phyloP scores from a whole-genome alignment of 345 rosid genomes.

The Rubroshorea leprosula region DNA sequence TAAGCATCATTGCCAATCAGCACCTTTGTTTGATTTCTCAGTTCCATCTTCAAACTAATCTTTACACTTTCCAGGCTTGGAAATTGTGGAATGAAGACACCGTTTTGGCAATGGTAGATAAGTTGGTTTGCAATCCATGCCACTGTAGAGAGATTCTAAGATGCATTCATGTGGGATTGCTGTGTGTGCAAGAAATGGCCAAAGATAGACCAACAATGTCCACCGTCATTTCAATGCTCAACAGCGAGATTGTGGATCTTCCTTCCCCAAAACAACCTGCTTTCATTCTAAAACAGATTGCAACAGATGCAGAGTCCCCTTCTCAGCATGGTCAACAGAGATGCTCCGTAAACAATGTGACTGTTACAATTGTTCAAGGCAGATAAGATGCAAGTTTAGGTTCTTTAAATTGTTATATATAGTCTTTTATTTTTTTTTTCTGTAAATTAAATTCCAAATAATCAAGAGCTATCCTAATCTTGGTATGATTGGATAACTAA shows the following conservation, averaged over 20 bases:
- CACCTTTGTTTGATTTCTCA: not conserved
- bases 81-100: slow-evolving; percentile 34
- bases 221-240: slow-evolving; percentile 20
- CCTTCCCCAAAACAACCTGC: slow-evolving; percentile 18
- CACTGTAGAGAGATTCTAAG: slow-evolving; percentile 4
- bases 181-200: slow-evolving; percentile 20
- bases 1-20: slow-evolving; percentile 11
- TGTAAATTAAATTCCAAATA: no score
- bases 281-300: slow-evolving; percentile 7
- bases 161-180: slow-evolving; percentile 22
- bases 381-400: not conserved
- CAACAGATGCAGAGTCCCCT: not conserved
- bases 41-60: not conserved
- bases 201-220: slow-evolving; percentile 19
- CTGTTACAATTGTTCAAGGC: not conserved
- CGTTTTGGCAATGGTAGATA: slow-evolving; percentile 8
- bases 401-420: no score
- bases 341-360: not conserved
- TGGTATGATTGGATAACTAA: no score
- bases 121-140: not conserved
- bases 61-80: slow-evolving; percentile 33
- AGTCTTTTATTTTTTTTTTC: no score
- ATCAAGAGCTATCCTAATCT: no score
- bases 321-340: not conserved
- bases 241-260: slow-evolving; percentile 21